Conservation (phyloP, 2,329 filamentous ascomycete genomes). For the Exophiala alcalophila region DNA sequence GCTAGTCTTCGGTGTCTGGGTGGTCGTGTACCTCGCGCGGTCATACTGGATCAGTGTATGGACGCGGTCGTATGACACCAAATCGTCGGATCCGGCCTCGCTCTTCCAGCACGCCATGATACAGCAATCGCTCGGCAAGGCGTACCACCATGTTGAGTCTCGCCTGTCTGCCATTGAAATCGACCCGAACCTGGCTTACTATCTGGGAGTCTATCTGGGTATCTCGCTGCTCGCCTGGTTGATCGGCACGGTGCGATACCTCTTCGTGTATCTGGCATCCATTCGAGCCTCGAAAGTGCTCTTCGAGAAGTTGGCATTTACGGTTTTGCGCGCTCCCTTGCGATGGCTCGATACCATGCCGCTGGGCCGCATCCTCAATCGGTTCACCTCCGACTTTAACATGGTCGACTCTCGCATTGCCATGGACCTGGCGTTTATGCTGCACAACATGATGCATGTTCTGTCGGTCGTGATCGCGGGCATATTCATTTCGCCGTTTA, state of each 20-base stretch:
- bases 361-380: slow-evolving; percentile 71
- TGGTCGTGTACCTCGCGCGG: slow-evolving; percentile 27
- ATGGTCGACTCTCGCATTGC: slow-evolving; percentile 67
- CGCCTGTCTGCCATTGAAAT: slow-evolving; percentile 15
- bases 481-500: slow-evolving; percentile 64
- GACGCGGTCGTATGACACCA: slow-evolving; percentile 39
- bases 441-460: slow-evolving; percentile 60
- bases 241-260: slow-evolving; percentile 61
- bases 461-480: slow-evolving; percentile 65
- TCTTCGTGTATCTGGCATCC: slow-evolving; percentile 62
- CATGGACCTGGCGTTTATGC: slow-evolving; percentile 59
- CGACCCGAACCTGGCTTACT: slow-evolving; percentile 53
- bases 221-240: slow-evolving; percentile 55
- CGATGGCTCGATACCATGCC: slow-evolving; percentile 79
- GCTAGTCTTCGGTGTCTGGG: slow-evolving; percentile 25
- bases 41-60: slow-evolving; percentile 51
- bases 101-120: slow-evolving; percentile 8
- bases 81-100: slow-evolving; percentile 23
- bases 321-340: slow-evolving; percentile 69
- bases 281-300: slow-evolving; percentile 66
- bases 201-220: slow-evolving; percentile 65
- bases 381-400: slow-evolving; percentile 75
- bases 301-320: slow-evolving; percentile 64
- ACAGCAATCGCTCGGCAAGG: slow-evolving; percentile 19
- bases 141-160: slow-evolving; percentile 24